Conservation (phyloP, 2,329 filamentous ascomycete genomes). For the Tolypocladium inflatum region DNA sequence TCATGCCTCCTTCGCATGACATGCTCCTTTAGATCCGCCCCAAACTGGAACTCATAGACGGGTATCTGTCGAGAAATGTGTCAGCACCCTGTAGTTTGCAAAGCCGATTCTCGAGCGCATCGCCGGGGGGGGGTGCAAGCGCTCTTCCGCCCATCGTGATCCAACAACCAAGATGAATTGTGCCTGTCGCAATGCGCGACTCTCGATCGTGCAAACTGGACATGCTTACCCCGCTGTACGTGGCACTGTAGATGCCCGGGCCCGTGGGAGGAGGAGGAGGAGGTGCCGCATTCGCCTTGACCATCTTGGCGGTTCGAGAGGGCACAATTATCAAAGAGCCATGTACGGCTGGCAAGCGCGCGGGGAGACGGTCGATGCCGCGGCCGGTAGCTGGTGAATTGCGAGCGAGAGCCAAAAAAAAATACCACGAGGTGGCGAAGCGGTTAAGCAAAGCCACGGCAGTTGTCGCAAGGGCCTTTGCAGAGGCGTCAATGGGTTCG, state of each 20-base stretch:
- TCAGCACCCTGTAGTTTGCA: not conserved
- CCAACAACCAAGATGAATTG: not conserved
- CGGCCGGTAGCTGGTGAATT: not conserved
- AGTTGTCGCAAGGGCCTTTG: not conserved
- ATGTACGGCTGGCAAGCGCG: not conserved
- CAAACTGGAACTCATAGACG: slow-evolving; percentile 88
- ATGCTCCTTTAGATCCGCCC: slow-evolving; percentile 68
- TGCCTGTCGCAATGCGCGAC: not conserved
- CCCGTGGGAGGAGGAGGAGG: slow-evolving; percentile 15
- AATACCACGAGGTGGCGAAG: not conserved
- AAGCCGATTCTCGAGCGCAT: not conserved
- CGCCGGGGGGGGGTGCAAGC: not conserved
- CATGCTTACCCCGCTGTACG: slow-evolving; percentile 56
- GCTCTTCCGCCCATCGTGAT: not conserved
- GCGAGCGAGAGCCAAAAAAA: not conserved
- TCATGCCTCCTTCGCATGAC: slow-evolving; percentile 91
- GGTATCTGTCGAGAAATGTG: slow-evolving; percentile 54
- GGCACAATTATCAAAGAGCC: not conserved
- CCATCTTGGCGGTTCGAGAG: slow-evolving; percentile 30
- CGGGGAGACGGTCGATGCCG: not conserved
- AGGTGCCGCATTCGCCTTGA: slow-evolving; percentile 27
- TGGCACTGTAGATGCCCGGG: slow-evolving; percentile 55
- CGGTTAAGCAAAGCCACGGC: not conserved
- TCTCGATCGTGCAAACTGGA: not conserved
- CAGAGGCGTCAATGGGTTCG: slow-evolving; percentile 1